Conservation (phyloP, 2,329 filamentous ascomycete genomes). For the Botrytis fragariae region DNA sequence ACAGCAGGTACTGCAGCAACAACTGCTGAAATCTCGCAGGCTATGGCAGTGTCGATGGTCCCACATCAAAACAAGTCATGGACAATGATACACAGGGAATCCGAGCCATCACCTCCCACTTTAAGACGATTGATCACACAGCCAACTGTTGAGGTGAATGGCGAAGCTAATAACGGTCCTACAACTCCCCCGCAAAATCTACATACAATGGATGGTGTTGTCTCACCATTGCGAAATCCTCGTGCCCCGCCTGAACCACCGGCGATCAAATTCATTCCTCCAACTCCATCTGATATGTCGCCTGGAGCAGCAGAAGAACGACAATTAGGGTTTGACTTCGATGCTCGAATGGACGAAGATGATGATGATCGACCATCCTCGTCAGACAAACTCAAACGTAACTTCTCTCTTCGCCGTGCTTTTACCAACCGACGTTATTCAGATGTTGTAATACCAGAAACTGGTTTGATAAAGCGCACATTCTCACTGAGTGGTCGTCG, state of each 20-base stretch:
- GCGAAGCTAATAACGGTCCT: conserved; percentile 43
- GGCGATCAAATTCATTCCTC: conserved; percentile 60
- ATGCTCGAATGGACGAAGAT: conserved; percentile 8
- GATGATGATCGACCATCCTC: conserved; percentile 40
- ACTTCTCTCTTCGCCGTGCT: conserved; percentile 52
- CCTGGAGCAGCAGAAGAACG: conserved; percentile 52
- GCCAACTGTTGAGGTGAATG: conserved; percentile 34
- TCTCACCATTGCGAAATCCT: conserved; percentile 62
- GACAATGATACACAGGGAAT: conserved; percentile 14
- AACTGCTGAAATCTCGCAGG: conserved; percentile 59
- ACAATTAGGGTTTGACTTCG: conserved; percentile 50
- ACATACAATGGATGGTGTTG: conserved; percentile 52
- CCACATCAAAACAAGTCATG: conserved; percentile 62
- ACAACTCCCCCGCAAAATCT: conserved; percentile 52
- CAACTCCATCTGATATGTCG: conserved; percentile 59
- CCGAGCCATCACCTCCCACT: conserved; percentile 10
- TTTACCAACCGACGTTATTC: conserved; percentile 51
- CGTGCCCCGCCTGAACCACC: conserved; percentile 57
- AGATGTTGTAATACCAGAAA: conserved; percentile 48
- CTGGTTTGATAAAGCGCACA: conserved; percentile 52
- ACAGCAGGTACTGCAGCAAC: conserved; percentile 53
- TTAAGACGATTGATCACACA: conserved; percentile 20
- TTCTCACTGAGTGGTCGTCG: conserved; percentile 34
- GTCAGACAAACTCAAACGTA: conserved; percentile 45
- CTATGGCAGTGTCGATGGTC: conserved; percentile 59